A percentile compares a stretch with the other conserved stretches of the same genome.
Conservation (phyloP, 768 basidiomycete genomes). For the Russula sp. region DNA sequence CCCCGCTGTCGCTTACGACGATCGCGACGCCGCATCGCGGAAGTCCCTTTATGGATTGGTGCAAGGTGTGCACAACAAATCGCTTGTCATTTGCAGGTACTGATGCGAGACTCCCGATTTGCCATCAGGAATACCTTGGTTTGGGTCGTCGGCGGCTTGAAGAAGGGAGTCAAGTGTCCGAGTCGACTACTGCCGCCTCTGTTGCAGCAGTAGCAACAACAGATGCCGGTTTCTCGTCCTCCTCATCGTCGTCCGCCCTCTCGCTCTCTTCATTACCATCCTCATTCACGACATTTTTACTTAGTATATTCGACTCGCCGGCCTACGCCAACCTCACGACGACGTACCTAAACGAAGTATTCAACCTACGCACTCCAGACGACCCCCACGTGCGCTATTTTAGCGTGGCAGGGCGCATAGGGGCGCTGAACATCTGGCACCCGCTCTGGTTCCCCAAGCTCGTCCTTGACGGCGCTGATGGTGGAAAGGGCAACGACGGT, state of each 20-base stretch:
- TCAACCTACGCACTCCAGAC: conserved; percentile 80
- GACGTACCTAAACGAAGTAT: conserved; percentile 65
- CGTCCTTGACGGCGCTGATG: conserved; percentile 79
- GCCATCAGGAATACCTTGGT: conserved; percentile 76
- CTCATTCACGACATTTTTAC: conserved; percentile 79
- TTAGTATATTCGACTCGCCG: conserved; percentile 89
- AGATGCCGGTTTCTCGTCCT: conserved; percentile 7
- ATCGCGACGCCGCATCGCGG: conserved; percentile 94
- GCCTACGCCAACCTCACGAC: conserved; percentile 94
- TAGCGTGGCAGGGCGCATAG: conserved; percentile 77
- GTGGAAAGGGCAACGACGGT: conserved; percentile 84
- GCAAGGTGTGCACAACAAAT: conserved; percentile 55
- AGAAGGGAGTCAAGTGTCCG: not conserved
- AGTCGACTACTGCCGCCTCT: not conserved
- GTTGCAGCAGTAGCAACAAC: not conserved
- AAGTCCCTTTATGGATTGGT: conserved; percentile 99
- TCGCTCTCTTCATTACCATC: conserved; percentile 67
- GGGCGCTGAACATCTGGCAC: conserved; percentile 71
- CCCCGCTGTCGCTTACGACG: conserved; percentile 80
- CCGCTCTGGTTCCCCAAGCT: conserved; percentile 97
- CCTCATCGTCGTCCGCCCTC: conserved; percentile 28
- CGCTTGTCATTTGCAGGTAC: not conserved
- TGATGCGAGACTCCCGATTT: not conserved
- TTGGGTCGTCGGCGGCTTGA: conserved; percentile 45
- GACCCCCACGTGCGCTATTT: conserved; percentile 84